Conservation (phyloP, 2,329 filamentous ascomycete genomes). For the Fusarium robinianum region DNA sequence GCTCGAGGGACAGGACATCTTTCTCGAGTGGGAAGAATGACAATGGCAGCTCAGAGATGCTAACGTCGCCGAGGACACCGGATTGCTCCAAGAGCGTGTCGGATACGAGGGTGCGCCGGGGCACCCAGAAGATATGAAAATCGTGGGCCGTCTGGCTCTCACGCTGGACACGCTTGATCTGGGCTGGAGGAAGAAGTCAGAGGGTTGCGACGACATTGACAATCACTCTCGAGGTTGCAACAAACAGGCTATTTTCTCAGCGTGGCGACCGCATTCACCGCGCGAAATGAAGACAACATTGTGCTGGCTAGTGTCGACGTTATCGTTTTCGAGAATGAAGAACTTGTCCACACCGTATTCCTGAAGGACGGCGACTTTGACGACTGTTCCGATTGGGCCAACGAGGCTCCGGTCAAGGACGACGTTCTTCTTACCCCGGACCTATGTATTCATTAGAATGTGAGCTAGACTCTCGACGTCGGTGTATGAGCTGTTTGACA, state of each 20-base stretch:
- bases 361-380: constrained; percentile 93
- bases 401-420: constrained; percentile 90
- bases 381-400: constrained; percentile 85
- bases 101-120: constrained; percentile 86
- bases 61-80: constrained; percentile 90
- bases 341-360: constrained; percentile 98
- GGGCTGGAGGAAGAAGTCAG: constrained; percentile 62
- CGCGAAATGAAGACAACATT: constrained; percentile 94
- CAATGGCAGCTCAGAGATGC: constrained; percentile 81
- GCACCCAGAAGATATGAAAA: constrained; percentile 96
- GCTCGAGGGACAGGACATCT: constrained; percentile 87
- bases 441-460: constrained; percentile 56
- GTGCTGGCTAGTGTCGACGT: constrained; percentile 90
- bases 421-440: constrained; percentile 97
- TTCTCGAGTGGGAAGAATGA: constrained; percentile 91
- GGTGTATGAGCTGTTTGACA: no score
- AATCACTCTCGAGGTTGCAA: neutral
- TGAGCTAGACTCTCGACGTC: constrained; percentile 14
- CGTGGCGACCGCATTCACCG: constrained; percentile 84
- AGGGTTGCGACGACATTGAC: neutral
- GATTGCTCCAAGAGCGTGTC: constrained; percentile 91
- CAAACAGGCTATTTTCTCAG: constrained; percentile 87
- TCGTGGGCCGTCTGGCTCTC: constrained; percentile 92
- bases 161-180: constrained; percentile 86
- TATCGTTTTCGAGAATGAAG: constrained; percentile 94